A percentile compares a stretch with the other conserved stretches of the same genome.
Conservation (phyloP, 192 early-diverging fungal species). For the Coemansia sp. region DNA sequence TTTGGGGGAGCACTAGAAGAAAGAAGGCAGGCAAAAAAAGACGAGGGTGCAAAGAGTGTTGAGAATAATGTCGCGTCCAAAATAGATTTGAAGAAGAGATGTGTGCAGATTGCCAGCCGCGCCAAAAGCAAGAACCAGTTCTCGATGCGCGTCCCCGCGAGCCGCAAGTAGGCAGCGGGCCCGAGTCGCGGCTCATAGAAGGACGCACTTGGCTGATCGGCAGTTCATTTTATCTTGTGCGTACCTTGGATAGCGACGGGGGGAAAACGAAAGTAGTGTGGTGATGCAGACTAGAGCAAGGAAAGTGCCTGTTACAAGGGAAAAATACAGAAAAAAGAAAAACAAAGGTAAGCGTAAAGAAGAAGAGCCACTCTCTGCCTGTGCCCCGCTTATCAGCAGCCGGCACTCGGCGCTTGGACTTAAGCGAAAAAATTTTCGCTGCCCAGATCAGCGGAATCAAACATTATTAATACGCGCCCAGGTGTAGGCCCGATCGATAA, state of each 20-base stretch:
- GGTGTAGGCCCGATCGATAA: conserved; percentile 14
- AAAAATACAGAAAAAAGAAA: background rate
- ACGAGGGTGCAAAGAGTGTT: background rate
- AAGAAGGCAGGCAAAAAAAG: background rate
- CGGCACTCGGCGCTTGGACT: background rate
- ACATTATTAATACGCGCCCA: conserved; percentile 34
- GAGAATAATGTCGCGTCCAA: background rate
- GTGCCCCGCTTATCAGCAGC: background rate
- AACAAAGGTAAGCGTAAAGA: background rate
- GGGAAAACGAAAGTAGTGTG: background rate
- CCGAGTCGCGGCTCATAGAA: background rate
- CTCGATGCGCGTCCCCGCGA: no score
- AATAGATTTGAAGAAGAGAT: no score
- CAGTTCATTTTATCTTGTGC: background rate
- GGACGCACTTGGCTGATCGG: background rate
- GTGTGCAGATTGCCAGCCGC: no score
- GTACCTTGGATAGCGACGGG: background rate
- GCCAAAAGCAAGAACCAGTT: no score
- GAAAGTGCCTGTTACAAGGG: no score
- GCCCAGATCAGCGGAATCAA: background rate
- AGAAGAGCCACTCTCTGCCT: background rate
- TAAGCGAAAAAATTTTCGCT: conserved; percentile 1
- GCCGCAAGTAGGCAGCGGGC: background rate
- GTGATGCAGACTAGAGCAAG: background rate
- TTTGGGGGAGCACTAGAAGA: background rate